Evolutionary conservation across 139 green algal genomes (phyloP).

Genomic region (Chlorella vulgaris): DNA sequence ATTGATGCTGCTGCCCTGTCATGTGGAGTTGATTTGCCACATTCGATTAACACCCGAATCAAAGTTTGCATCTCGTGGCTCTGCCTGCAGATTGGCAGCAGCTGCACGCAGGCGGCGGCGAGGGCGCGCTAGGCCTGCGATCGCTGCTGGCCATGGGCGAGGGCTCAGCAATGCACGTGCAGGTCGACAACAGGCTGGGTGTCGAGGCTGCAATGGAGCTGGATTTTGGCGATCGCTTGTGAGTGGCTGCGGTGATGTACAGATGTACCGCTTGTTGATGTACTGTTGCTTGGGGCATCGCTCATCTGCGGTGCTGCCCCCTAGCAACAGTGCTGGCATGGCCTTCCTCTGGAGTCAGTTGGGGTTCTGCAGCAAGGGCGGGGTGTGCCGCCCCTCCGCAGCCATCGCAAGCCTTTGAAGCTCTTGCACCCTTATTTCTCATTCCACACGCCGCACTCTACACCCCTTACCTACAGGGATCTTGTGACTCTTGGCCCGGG

Average conservation of each 20-base stretch:
- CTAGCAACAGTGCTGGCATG: too few relatives aligned
- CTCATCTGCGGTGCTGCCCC: too few relatives aligned
- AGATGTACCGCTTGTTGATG: too few relatives aligned
- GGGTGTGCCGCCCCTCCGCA: too few relatives aligned
- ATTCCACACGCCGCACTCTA: background rate
- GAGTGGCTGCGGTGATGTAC: slow-evolving; percentile 14
- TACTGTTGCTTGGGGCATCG: too few relatives aligned
- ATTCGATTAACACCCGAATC: background rate
- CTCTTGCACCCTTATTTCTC: too few relatives aligned
- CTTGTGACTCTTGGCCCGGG: slow-evolving; percentile 50
- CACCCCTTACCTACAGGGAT: slow-evolving; percentile 36
- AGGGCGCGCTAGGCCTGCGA: slow-evolving; percentile 38
- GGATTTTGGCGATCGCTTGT: slow-evolving; percentile 67
- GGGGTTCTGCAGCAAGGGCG: too few relatives aligned
- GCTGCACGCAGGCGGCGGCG: slow-evolving; percentile 29
- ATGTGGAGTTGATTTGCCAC: background rate
- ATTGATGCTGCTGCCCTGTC: background rate
- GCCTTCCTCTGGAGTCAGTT: too few relatives aligned
- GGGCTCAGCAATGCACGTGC: slow-evolving; percentile 10
- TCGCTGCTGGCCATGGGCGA: slow-evolving; percentile 1
- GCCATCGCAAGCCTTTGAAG: too few relatives aligned
- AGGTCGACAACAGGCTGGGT: slow-evolving; percentile 72
- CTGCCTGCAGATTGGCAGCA: slow-evolving; percentile 25
- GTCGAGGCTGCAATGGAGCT: slow-evolving; percentile 63
- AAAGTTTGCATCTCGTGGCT: background rate